Base-by-base conservation (phyloP, 2,329 filamentous ascomycete species). In the Colletotrichum cuscutae region DNA sequence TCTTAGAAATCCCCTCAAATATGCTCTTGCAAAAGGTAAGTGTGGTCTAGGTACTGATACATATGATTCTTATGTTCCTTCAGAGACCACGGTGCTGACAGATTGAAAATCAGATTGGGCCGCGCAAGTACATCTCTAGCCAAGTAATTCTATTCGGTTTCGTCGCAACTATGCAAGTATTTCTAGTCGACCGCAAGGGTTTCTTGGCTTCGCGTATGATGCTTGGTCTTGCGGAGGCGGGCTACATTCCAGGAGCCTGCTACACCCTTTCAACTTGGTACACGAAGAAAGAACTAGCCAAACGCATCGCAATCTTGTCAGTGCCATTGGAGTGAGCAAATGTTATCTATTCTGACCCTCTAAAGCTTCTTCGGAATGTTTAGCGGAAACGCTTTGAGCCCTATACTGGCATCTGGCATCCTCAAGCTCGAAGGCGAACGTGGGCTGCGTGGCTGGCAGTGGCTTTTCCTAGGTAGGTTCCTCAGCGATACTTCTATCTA, bases 221-320 rank as follows among this genome's bases (percentile, higher is more conserved):
- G 19, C 81, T 88, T 4, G 86, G 86, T 0, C 77, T 88, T 26
- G 82, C 83, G 7, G 87, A 89, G 75, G 84, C 86, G 0, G 87
- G 87, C 0, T 89, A 87, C 64, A 88, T 88, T 22, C 87, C 87
- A 0, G 86, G 86, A 1, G 82, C 84, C 0, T 83, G 88, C 19
- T 88, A 87, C 66, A 88, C 86, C 0, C 77, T 89, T 2, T 88
- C 86, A 0, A 86, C 83, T 1, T 89, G 86, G 86, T 89, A 89
- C 68, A 84, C 81, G 0, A 82, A 82, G 49, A 76, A 79, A 0
- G 85, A 88, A 65, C 79, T 87, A 1, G 84, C 84, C 0, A 84
- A 83, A 60, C 80, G 87, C 9, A 82, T 88, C 3, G 85, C 86
- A 1, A 76, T 88, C 0, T 85, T 89, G 57, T 59, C 4, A 24